A percentile compares a stretch with the other conserved stretches of the same genome.
Conservation (phyloP, 192 early-diverging fungal genomes). For the Entomortierella beljakovae region DNA sequence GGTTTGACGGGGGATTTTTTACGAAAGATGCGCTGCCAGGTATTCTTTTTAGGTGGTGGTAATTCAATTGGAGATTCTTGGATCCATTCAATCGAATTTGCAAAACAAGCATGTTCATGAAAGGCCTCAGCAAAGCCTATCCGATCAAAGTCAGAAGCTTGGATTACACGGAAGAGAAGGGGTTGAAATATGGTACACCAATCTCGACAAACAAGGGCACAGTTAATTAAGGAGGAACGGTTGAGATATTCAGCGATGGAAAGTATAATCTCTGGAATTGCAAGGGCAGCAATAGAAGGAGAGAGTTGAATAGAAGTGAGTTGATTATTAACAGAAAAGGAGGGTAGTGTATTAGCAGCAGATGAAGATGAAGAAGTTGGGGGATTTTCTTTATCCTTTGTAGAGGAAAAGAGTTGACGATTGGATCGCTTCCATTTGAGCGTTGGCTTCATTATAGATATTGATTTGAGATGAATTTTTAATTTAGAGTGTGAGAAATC, state of each 20-base stretch:
- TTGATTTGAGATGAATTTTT: background rate
- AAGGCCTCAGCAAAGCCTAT: constrained; percentile 23
- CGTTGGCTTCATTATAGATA: constrained; percentile 3
- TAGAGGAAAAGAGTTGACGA: constrained; percentile 2
- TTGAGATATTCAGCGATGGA: constrained; percentile 24
- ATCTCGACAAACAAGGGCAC: constrained; percentile 26
- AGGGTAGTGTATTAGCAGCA: background rate
- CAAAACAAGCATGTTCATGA: constrained; percentile 20
- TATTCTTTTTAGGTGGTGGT: constrained; percentile 15
- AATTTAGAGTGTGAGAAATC: background rate
- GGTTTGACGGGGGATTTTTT: constrained; percentile 2
- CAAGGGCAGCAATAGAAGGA: background rate
- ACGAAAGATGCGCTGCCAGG: constrained; percentile 31
- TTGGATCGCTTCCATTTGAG: constrained; percentile 33
- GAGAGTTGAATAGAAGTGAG: background rate
- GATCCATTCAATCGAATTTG: constrained; percentile 44
- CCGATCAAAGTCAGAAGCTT: constrained; percentile 27
- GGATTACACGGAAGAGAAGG: constrained; percentile 27
- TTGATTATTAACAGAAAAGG: background rate
- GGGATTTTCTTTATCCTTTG: constrained; percentile 2
- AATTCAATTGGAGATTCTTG: constrained; percentile 8
- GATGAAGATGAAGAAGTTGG: constrained; percentile 2
- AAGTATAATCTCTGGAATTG: constrained; percentile 38
- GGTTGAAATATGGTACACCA: constrained; percentile 43
- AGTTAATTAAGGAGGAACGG: constrained; percentile 19